Evolutionary conservation across 2,329 filamentous ascomycete genomes (phyloP), one percentile per base, ranked within the genome.

Genomic region (Pseudogymnoascus sp.): DNA sequence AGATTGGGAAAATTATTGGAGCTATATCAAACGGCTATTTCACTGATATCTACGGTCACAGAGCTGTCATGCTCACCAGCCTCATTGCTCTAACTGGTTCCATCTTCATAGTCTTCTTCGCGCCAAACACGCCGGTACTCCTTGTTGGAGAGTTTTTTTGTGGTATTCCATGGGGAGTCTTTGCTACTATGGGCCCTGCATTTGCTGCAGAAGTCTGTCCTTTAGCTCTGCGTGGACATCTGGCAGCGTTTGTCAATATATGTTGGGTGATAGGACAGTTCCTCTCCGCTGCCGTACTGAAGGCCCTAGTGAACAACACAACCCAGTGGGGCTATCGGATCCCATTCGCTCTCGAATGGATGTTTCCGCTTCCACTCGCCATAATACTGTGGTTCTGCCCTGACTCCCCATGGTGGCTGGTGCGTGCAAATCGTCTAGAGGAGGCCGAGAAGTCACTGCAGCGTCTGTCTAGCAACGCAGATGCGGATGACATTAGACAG

Each of bases 231-330:
- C 76, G 80, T 62, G 79, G 78, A n/a, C 81, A 81, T 66, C 72
- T 81, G 40, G 80, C 79, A 0, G 80, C 79, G 0, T 82, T 80
- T 62, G 77, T 80, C 66, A 80, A 80, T 69, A 75, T 80, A 67
- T 81, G 80, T 74, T 82, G 80, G 79, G 80, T 61, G 21, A 65
- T 79, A 4, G 78, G 78, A 14, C 78, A 80, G 65, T 66, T 79
- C 45, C 76, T 80, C 61, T 77, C 77, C 14, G 73, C 79, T 34
- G 78, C 77, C 5, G 77, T 79, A 4, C 77, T 80, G 63, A 76
- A 75, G 67, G 69, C 73, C 4, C 77, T 79, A 73, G 66, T 79
- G 29, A 68, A 71, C 39, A 72, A 77, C n/a, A 37, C 72, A 2
- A 77, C 77, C 42, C 69, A 79, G 67, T 80, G 78, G 78, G 74